These are phyloP conservation scores for Cytospora schulzeri DNA, from an alignment of 2,329 filamentous ascomycete species.

Conservation along the genomic window DNA sequence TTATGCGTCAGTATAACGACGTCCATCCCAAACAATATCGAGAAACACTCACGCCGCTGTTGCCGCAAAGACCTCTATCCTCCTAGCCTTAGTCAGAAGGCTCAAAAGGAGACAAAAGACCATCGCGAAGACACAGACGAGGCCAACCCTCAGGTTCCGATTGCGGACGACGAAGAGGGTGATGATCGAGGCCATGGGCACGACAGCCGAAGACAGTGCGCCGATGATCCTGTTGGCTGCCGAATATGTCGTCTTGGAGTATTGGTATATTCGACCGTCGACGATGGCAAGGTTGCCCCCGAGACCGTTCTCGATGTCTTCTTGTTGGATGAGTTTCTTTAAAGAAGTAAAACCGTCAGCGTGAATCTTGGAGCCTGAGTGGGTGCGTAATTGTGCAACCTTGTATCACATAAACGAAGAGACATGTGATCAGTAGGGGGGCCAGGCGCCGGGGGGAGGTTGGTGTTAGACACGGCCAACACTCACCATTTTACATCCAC, in stretches of 20 bases:
- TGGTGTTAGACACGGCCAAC: background rate
- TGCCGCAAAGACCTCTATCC: slow-evolving; percentile 36
- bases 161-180: slow-evolving; percentile 30
- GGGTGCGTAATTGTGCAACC: background rate
- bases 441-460: background rate
- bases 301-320: slow-evolving; percentile 17
- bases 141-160: slow-evolving; percentile 28
- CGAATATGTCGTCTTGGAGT: slow-evolving; percentile 5
- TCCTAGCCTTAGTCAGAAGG: slow-evolving; percentile 33
- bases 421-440: background rate
- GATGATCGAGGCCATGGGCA: slow-evolving; percentile 31
- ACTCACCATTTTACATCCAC: slow-evolving; percentile 11
- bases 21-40: background rate
- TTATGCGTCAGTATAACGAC: background rate
- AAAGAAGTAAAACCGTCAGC: background rate
- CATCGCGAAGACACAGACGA: slow-evolving; percentile 35
- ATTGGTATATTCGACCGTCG: slow-evolving; percentile 24
- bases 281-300: slow-evolving; percentile 10
- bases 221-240: slow-evolving; percentile 27
- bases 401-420: background rate
- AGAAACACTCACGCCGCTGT: slow-evolving; percentile 32
- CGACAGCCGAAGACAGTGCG: slow-evolving; percentile 28
- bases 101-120: slow-evolving; percentile 34
- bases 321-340: slow-evolving; percentile 11
- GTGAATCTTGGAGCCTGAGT: background rate